Base-by-base conservation (phyloP, 2,329 filamentous ascomycete species). In the Penicillium sp. region DNA sequence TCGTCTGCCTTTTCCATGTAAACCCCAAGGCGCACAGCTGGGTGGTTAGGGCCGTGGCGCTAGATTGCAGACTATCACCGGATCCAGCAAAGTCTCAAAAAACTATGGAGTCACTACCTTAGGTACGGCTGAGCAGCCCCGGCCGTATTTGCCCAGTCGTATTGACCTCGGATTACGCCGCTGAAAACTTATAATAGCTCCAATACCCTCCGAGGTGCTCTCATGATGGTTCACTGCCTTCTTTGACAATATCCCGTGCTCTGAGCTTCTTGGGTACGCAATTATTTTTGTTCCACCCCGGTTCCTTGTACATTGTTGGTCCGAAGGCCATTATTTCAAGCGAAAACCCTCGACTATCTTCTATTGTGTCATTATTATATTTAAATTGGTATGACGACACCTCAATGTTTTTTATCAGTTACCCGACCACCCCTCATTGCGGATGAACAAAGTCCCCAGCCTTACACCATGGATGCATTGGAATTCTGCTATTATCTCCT, bases 121-220 rank as follows among this genome's bases (percentile, higher is more conserved):
- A 14, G 37, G 21, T 42, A 58, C 56, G 50, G 36, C 29, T 48
- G 58, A 52, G 36, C 43, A 52, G 36, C 23, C 53, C 49, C 52
- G 54, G 60, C 57, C 52, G 48, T 56, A 50, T 14, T 31, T 31
- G 42, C 42, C 42, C 24, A 29, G 42, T 19, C 13, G 16, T 29
- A 3, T 29, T 19, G 42, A n/a, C 8, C 42, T 45, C 42, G 42
- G 42, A 45, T 45, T 45, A 45, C 33, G 24, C 51, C 26, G 48
- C n/a, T 40, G 49, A 29, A 56, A 39, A 19, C 24, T 34, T 62
- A 62, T 61, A 63, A 61, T 52, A 42, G 49, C 51, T 36, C 51
- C 42, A 50, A 58, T 58, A 54, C 26, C 48, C 52, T 49, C 54
- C 59, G 51, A 52, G 13, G 16, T 43, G 13, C 23, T 52, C 56